Evolutionary conservation across 129 eudicot species (phyloP).

Genomic region (Escallonia herrerae): DNA sequence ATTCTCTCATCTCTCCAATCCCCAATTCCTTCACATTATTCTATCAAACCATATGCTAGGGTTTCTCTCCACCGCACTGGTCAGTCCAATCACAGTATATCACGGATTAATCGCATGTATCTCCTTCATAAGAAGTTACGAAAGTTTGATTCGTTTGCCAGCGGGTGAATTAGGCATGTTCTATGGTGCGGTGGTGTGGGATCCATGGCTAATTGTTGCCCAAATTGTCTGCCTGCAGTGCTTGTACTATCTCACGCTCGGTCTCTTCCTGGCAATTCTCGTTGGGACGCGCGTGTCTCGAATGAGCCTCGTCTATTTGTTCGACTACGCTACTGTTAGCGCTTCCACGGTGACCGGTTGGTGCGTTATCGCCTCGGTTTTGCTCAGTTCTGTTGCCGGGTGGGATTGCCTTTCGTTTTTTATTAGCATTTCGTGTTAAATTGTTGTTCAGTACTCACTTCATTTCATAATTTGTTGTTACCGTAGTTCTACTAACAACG

Average conservation of each 20-base stretch:
- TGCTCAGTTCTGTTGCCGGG: constrained; percentile 80
- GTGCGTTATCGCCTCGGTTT: constrained; percentile 68
- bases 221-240: constrained; percentile 93
- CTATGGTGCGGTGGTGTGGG: constrained; percentile 96
- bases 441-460: too few species aligned
- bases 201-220: constrained; percentile 97
- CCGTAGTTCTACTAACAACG: too few species aligned
- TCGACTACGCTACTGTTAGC: constrained; percentile 70
- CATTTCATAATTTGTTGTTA: too few species aligned
- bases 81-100: too few species aligned
- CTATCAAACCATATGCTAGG: too few species aligned
- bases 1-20: too few species aligned
- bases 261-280: constrained; percentile 46
- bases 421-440: not conserved
- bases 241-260: constrained; percentile 63
- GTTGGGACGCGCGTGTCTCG: constrained; percentile 78
- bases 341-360: constrained; percentile 76
- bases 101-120: too few species aligned
- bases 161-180: constrained; percentile 53
- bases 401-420: constrained; percentile 7
- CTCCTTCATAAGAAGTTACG: too few species aligned
- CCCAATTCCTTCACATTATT: too few species aligned
- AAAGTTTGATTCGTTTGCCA: not conserved
- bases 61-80: too few species aligned
- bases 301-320: constrained; percentile 81